A percentile compares a stretch with the other conserved stretches of the same genome.
Conservation (phyloP, 1,139 yeast species). For the Ogataea hybrid region DNA sequence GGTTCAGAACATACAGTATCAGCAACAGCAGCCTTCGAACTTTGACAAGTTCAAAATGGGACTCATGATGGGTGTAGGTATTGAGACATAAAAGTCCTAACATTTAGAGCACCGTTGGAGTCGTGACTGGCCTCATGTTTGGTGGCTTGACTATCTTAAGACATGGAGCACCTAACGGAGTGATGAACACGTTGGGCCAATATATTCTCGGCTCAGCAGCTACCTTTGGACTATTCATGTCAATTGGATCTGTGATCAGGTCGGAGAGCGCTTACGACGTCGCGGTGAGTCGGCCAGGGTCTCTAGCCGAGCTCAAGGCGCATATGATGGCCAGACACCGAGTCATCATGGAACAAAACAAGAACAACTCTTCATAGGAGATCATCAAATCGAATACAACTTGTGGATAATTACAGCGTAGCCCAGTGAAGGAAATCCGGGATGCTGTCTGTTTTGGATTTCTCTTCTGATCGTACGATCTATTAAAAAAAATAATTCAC, state of each 20-base stretch:
- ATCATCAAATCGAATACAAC: not conserved
- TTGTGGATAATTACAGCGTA: not conserved
- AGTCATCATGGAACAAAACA: slow-evolving; percentile 29
- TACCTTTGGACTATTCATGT: slow-evolving; percentile 94
- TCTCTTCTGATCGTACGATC: not conserved
- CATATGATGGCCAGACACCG: slow-evolving; percentile 34
- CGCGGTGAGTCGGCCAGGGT: slow-evolving; percentile 20
- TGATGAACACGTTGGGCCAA: slow-evolving; percentile 93
- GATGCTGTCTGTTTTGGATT: not conserved
- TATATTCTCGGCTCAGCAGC: slow-evolving; percentile 97
- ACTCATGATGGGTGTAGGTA: slow-evolving; percentile 79
- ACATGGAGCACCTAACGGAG: slow-evolving; percentile 98
- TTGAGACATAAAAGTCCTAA: slow-evolving; percentile 4
- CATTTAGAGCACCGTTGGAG: slow-evolving; percentile 75
- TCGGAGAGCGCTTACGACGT: slow-evolving; percentile 47
- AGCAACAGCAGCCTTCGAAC: slow-evolving; percentile 75
- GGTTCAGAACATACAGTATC: slow-evolving; percentile 71
- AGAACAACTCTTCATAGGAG: slow-evolving; percentile 7
- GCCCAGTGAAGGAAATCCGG: not conserved
- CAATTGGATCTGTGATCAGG: slow-evolving; percentile 90
- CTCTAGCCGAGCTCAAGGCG: slow-evolving; percentile 32
- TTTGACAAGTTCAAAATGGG: slow-evolving; percentile 99
- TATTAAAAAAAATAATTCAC: not conserved
- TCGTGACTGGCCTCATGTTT: slow-evolving; percentile 90
- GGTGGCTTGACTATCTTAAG: slow-evolving; percentile 92